Conservation (phyloP, 1,284 basidiomycete genomes). For the Fomitopsis betulina region DNA sequence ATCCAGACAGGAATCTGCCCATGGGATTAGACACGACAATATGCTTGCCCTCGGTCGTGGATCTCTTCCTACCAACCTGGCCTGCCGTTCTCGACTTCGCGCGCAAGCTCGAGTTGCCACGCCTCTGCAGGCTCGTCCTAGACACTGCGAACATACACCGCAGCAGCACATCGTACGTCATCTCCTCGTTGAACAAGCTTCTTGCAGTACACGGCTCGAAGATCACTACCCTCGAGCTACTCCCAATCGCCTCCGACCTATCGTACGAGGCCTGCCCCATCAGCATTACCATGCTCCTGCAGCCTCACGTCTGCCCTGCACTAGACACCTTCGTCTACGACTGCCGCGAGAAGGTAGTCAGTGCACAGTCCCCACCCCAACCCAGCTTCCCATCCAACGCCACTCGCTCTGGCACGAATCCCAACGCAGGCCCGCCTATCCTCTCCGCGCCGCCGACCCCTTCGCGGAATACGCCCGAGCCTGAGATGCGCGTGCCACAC, state of each 20-base stretch:
- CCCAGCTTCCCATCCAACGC: slow-evolving; percentile 5
- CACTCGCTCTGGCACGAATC: neutral
- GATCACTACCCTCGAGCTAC: slow-evolving; percentile 37
- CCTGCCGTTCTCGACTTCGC: slow-evolving; percentile 18
- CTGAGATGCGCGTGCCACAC: slow-evolving; percentile 29
- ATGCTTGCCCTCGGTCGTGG: slow-evolving; percentile 15
- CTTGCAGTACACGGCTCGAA: slow-evolving; percentile 37
- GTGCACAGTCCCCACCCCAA: slow-evolving; percentile 7
- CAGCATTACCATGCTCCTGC: slow-evolving; percentile 38
- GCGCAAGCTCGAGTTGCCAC: slow-evolving; percentile 15
- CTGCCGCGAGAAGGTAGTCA: slow-evolving; percentile 17
- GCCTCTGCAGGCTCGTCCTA: slow-evolving; percentile 15
- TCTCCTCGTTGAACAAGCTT: slow-evolving; percentile 28
- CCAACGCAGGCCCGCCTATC: neutral
- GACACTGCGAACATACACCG: slow-evolving; percentile 13
- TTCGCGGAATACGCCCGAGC: slow-evolving; percentile 15
- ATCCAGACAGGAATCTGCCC: slow-evolving; percentile 13
- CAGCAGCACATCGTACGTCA: slow-evolving; percentile 10
- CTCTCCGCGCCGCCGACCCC: slow-evolving; percentile 3
- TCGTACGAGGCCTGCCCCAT: slow-evolving; percentile 26
- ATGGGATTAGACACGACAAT: neutral
- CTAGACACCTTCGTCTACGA: slow-evolving; percentile 39
- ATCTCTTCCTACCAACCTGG: slow-evolving; percentile 17
- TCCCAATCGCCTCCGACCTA: slow-evolving; percentile 29
- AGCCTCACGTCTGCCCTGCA: slow-evolving; percentile 37